phyloP scores from a whole-genome alignment of 805 yeast genomes.

The Myxozyma kluyveri region DNA sequence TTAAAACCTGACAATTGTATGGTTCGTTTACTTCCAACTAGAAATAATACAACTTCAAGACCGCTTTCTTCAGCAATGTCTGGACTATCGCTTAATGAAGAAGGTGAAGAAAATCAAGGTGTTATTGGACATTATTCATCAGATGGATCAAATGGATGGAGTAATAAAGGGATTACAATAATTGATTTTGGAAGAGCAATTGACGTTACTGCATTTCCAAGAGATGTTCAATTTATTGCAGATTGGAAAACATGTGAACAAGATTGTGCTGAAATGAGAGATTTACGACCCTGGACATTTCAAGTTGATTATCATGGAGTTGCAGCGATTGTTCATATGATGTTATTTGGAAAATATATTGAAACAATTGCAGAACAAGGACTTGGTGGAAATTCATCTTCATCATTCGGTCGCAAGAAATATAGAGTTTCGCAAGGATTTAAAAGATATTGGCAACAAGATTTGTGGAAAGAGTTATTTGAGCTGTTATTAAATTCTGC shows the following conservation, averaged over 20 bases:
- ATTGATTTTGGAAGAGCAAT: slow-evolving; percentile 83
- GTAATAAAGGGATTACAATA: slow-evolving; percentile 53
- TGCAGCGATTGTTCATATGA: slow-evolving; percentile 68
- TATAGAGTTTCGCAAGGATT: slow-evolving; percentile 47
- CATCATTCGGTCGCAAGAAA: slow-evolving; percentile 17
- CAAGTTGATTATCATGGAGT: slow-evolving; percentile 83
- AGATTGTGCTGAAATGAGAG: slow-evolving; percentile 70
- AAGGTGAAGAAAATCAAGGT: not conserved
- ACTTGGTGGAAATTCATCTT: too few species aligned
- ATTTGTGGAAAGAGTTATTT: slow-evolving; percentile 68
- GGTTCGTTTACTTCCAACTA: slow-evolving; percentile 50
- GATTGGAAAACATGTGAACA: slow-evolving; percentile 62
- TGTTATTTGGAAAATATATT: slow-evolving; percentile 69
- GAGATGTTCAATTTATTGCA: slow-evolving; percentile 53
- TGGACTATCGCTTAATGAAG: slow-evolving; percentile 1
- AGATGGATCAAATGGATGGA: slow-evolving; percentile 49
- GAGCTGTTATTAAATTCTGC: slow-evolving; percentile 61
- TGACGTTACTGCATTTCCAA: slow-evolving; percentile 56
- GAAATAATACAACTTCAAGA: slow-evolving; percentile 19
- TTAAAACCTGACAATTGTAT: slow-evolving; percentile 83
- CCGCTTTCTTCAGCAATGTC: slow-evolving; percentile 8
- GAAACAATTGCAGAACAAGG: slow-evolving; percentile 39
- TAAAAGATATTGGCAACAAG: slow-evolving; percentile 73
- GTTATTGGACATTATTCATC: slow-evolving; percentile 34
- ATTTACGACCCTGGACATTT: slow-evolving; percentile 63